These are phyloP conservation scores for Lactarius evosmus DNA, from an alignment of 768 basidiomycete species.

Conservation along the genomic window DNA sequence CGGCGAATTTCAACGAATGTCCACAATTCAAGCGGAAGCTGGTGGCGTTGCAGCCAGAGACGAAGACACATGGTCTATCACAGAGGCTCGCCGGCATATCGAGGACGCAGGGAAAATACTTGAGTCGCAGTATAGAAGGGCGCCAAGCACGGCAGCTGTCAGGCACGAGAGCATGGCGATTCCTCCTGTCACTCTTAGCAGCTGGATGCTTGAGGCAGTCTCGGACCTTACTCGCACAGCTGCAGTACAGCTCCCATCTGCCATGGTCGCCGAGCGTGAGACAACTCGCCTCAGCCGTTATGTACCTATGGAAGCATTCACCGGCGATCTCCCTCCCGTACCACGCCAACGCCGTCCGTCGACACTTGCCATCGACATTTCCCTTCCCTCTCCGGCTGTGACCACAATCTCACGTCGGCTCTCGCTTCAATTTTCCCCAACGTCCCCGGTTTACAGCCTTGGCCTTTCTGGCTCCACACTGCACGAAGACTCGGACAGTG, in stretches of 20 bases:
- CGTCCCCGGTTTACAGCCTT: constrained; percentile 31
- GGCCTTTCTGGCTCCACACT: constrained; percentile 32
- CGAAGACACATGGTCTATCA: constrained; percentile 30
- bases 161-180: constrained; percentile 47
- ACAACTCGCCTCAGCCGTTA: constrained; percentile 37
- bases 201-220: constrained; percentile 84
- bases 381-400: constrained; percentile 36
- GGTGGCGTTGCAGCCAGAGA: constrained; percentile 50
- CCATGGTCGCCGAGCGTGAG: constrained; percentile 31
- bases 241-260: constrained; percentile 30
- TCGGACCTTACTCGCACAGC: constrained; percentile 53
- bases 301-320: constrained; percentile 37
- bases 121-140: constrained; percentile 44
- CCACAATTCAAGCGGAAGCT: constrained; percentile 49
- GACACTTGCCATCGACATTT: constrained; percentile 41
- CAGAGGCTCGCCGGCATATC: constrained; percentile 35
- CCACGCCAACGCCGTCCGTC: constrained; percentile 37
- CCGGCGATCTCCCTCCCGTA: constrained; percentile 19
- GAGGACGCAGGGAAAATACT: constrained; percentile 48
- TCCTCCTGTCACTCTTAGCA: constrained; percentile 61
- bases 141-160: constrained; percentile 32
- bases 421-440: constrained; percentile 68
- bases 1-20: constrained; percentile 74
- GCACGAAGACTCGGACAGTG: constrained; percentile 41
- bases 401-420: constrained; percentile 40